These are phyloP conservation scores for Gelatoporia subvermispora DNA, from an alignment of 768 basidiomycete genomes.

Conservation along the genomic window DNA sequence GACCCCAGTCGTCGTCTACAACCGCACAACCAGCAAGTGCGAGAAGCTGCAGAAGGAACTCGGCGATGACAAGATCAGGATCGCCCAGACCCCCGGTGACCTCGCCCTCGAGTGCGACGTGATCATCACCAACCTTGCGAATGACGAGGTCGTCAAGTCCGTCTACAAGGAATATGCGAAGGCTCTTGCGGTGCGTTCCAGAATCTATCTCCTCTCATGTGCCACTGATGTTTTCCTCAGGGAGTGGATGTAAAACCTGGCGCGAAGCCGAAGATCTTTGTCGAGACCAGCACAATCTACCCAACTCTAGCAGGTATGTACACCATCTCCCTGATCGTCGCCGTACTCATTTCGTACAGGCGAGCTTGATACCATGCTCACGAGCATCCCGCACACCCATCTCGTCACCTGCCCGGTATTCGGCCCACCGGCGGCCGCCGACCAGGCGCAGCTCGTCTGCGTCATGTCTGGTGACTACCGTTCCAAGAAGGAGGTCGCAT, in stretches of 20 bases:
- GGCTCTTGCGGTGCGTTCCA: conserved; percentile 45
- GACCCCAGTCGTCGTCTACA: conserved; percentile 67
- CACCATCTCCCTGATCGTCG: conserved; percentile 44
- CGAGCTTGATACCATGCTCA: conserved; percentile 65
- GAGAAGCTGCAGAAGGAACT: conserved; percentile 54
- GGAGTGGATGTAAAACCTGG: conserved; percentile 17
- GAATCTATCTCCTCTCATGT: background rate
- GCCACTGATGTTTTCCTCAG: background rate
- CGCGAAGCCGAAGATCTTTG: conserved; percentile 68
- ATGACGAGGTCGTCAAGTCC: conserved; percentile 63
- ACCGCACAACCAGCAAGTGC: conserved; percentile 61
- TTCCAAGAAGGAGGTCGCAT: conserved; percentile 75
- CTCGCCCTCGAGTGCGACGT: conserved; percentile 67
- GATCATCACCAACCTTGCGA: conserved; percentile 68
- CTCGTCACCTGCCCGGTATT: conserved; percentile 79
- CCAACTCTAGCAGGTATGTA: conserved; percentile 20
- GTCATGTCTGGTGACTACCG: conserved; percentile 79
- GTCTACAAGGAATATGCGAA: conserved; percentile 59
- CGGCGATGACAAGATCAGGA: conserved; percentile 44
- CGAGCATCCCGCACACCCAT: conserved; percentile 50
- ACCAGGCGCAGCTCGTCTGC: conserved; percentile 60
- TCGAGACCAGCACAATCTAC: conserved; percentile 77
- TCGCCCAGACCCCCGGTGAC: conserved; percentile 55
- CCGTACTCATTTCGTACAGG: conserved; percentile 34
- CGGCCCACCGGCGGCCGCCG: conserved; percentile 63